Conservation (phyloP, 345 rosid species). For the Geranium rotundifolium region DNA sequence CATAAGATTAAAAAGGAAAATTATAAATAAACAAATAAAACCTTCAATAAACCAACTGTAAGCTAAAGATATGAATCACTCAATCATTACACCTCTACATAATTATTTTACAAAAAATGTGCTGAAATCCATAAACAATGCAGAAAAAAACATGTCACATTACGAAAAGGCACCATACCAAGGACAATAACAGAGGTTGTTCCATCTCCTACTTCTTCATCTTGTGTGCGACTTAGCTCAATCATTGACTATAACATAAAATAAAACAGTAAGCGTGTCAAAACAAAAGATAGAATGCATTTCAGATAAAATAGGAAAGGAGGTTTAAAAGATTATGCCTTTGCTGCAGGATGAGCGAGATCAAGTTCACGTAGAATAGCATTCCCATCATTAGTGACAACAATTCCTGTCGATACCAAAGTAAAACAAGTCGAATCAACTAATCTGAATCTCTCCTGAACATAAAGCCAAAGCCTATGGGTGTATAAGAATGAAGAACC, state of each 20-base stretch:
- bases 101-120: neutral
- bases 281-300: neutral
- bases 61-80: neutral
- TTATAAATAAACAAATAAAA: too few relatives aligned
- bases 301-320: neutral
- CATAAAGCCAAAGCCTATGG: neutral
- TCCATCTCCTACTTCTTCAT: conserved; percentile 98
- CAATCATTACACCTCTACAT: too few relatives aligned
- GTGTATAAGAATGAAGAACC: neutral
- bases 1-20: neutral
- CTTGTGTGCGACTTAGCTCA: conserved; percentile 90
- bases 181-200: conserved; percentile 94
- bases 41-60: neutral
- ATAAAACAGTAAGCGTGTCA: neutral
- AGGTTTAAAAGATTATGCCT: conserved; percentile 26
- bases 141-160: neutral
- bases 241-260: conserved; percentile 73
- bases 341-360: conserved; percentile 93
- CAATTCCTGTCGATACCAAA: conserved; percentile 47
- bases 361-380: conserved; percentile 87
- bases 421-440: neutral
- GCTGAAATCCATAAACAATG: neutral
- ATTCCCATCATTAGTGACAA: conserved; percentile 93
- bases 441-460: neutral
- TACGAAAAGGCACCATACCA: conserved; percentile 30